phyloP scores from a whole-genome alignment of 768 basidiomycete species.

The Lactarius psammicola region DNA sequence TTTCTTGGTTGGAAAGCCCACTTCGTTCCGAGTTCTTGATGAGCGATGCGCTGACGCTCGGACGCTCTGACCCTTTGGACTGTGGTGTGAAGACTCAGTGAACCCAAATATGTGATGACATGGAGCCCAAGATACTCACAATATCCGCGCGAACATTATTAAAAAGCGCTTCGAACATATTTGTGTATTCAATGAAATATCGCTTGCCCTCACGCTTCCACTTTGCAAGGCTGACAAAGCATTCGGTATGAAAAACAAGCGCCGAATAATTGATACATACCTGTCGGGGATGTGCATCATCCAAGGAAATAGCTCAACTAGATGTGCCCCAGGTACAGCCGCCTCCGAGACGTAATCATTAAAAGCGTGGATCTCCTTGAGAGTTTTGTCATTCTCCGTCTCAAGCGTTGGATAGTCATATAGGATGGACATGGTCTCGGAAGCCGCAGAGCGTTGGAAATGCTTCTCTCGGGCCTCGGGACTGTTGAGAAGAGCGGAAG shows the following conservation, averaged over 20 bases:
- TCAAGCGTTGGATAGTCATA: slow-evolving; percentile 17
- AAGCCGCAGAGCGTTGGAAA: slow-evolving; percentile 10
- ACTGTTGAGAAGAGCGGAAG: neutral
- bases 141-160: slow-evolving; percentile 22
- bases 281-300: slow-evolving; percentile 23
- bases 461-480: neutral
- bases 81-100: neutral
- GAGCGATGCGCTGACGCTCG: slow-evolving; percentile 17
- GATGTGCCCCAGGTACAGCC: slow-evolving; percentile 23
- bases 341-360: slow-evolving; percentile 7
- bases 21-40: slow-evolving; percentile 2
- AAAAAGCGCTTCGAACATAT: slow-evolving; percentile 25
- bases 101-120: too few species aligned
- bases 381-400: slow-evolving; percentile 5
- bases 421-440: slow-evolving; percentile 8
- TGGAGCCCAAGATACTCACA: slow-evolving; percentile 5
- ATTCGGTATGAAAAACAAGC: neutral
- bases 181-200: slow-evolving; percentile 2
- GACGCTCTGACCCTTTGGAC: slow-evolving; percentile 9
- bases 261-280: neutral
- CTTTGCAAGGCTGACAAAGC: slow-evolving; percentile 21
- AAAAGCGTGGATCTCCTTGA: slow-evolving; percentile 6
- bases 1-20: slow-evolving; percentile 21
- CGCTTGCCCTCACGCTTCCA: slow-evolving; percentile 31
- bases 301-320: slow-evolving; percentile 30